phyloP scores from a whole-genome alignment of 208 protist species.

The Acanthamoeba lugdunensis region DNA sequence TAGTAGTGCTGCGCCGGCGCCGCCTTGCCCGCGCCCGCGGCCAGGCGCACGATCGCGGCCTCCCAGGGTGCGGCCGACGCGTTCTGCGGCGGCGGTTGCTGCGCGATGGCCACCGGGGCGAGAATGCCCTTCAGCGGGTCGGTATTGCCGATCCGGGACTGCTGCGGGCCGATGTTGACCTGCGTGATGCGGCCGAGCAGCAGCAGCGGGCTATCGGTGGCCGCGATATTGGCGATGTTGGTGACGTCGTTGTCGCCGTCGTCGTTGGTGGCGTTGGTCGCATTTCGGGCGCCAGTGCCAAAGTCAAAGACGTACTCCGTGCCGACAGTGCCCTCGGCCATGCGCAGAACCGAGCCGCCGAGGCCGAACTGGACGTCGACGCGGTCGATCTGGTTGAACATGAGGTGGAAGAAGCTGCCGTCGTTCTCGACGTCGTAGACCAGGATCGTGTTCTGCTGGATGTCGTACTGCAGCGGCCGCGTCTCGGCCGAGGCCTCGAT shows the following conservation, averaged over 20 bases:
- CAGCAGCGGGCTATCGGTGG: conserved; percentile 30
- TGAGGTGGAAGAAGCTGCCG: conserved; percentile 62
- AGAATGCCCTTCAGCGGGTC: conserved; percentile 20
- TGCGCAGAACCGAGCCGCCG: conserved; percentile 15
- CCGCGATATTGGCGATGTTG: conserved; percentile 12
- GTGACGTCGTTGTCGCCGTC: background rate
- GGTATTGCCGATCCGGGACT: background rate
- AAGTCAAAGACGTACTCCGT: conserved; percentile 66
- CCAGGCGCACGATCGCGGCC: conserved; percentile 5
- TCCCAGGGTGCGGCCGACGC: too few species aligned
- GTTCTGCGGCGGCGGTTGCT: background rate
- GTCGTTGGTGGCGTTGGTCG: background rate
- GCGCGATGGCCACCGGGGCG: conserved; percentile 38
- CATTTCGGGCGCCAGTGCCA: background rate
- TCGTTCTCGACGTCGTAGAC: conserved; percentile 5
- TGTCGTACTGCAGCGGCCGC: conserved; percentile 53
- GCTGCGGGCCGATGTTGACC: background rate
- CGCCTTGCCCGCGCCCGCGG: background rate
- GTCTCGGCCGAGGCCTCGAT: conserved; percentile 51
- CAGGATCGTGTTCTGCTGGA: conserved; percentile 63
- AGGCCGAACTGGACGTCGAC: conserved; percentile 54
- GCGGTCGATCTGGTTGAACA: conserved; percentile 30
- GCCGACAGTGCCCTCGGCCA: conserved; percentile 29
- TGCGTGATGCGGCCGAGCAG: background rate
- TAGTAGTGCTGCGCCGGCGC: conserved; percentile 59